Base-by-base conservation (phyloP, 352 stramenopile species). In the Pelagophyceae sp. region DNA sequence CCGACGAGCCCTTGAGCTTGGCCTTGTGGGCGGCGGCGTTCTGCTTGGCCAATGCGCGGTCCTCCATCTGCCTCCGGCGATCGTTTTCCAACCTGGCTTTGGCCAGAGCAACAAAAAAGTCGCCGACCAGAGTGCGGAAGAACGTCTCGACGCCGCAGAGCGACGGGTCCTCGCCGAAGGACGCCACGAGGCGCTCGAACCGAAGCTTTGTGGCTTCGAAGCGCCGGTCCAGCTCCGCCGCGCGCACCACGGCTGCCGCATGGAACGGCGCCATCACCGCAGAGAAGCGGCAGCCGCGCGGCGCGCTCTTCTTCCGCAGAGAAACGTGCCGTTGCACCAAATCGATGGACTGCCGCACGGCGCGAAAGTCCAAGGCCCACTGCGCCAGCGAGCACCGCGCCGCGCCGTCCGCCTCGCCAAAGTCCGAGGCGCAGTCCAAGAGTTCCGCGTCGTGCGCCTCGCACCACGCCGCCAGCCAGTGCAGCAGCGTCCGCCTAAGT, bases 401-500 rank as follows among this genome's bases (percentile, higher is more conserved):
- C 23, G 58, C 58, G 11, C 5, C 15, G 23, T 67, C 58, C 11
- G 31, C 5, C 15, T 75, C 69, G 69, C 23, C 5, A 45, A 75
- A 29, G 11, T 63, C 69, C 11, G 15, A 11, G 38, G 15, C 23
- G n/a, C 15, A 50, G 11, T 40, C 69, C 15, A 54, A n/a, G 11
- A 75, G 38, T 45, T n/a, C 5, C 69, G 38, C 11, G 50, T 63
- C 50, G 11, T 29, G 23, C 25, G 38, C 27, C 69, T 75, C 69
- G 50, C 69, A 75, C 60, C 64, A 72, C 75, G 54, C 75, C 20
- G 76, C 40, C 11, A 79, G 27, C n/a, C 60, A 79, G 63, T 79
- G 79, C 77, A 86, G 67, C 19, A 86, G 75, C 1, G 77, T 86
- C 31, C 40, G 54, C 54, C n/a, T n/a, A n/a, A n/a, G n/a, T n/a